Percentiles rank a stretch among this genome's conserved stretches.
Conservation (phyloP, 495 filamentous ascomycete genomes). For the Mytilinidion resinicola region DNA sequence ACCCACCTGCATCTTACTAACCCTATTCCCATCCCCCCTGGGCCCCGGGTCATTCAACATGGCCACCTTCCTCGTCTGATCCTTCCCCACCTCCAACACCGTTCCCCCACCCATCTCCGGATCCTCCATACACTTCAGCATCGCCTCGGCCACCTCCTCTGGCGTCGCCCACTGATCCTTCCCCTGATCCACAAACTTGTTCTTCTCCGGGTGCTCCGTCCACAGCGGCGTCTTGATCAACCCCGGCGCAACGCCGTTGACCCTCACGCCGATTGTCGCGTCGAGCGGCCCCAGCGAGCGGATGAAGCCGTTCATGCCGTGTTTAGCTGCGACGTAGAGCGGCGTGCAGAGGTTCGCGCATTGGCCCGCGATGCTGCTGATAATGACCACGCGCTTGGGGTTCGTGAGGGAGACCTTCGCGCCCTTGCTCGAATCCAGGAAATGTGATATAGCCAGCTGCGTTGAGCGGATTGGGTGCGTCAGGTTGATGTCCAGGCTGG, state of each 20-base stretch:
- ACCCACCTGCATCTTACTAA: conserved; percentile 36
- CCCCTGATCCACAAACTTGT: conserved; percentile 46
- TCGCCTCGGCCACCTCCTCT: conserved; percentile 59
- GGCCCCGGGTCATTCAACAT: conserved; percentile 56
- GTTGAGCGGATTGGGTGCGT: conserved; percentile 63
- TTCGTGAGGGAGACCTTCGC: conserved; percentile 24
- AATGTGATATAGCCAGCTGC: conserved; percentile 58
- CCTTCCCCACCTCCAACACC: conserved; percentile 56
- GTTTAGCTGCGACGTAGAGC: conserved; percentile 58
- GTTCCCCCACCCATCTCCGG: conserved; percentile 37
- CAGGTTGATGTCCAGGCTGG: conserved; percentile 58
- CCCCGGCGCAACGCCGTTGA: conserved; percentile 61
- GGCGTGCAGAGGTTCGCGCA: conserved; percentile 43
- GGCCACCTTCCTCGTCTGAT: conserved; percentile 46
- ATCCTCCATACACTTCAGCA: conserved; percentile 55
- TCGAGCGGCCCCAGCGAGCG: conserved; percentile 49
- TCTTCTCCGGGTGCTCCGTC: conserved; percentile 63
- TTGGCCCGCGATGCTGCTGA: conserved; percentile 61
- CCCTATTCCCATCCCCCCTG: conserved; percentile 42
- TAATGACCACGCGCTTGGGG: conserved; percentile 52
- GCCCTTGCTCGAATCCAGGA: conserved; percentile 38
- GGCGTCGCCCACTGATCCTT: conserved; percentile 56
- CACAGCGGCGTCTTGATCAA: conserved; percentile 62
- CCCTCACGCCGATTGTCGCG: conserved; percentile 48
- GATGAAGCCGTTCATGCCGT: conserved; percentile 57